Evolutionary conservation across 495 filamentous ascomycete genomes (phyloP).

Genomic region (Talaromyces thailandensis): DNA sequence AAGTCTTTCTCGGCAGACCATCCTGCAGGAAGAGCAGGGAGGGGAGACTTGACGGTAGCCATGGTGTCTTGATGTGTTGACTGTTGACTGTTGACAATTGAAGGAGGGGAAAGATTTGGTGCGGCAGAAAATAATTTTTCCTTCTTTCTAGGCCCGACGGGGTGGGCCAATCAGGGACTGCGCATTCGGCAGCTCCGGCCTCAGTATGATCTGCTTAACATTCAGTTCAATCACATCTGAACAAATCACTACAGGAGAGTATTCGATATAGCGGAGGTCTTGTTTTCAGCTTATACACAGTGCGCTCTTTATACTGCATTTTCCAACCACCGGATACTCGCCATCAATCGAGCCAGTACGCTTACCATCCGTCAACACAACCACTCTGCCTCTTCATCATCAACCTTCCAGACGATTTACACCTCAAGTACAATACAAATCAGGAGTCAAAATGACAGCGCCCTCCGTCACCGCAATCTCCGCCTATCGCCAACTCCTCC

Average conservation of each 20-base stretch:
- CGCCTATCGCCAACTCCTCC: slow-evolving; percentile 78
- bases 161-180: slow-evolving; percentile 21
- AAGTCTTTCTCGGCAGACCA: slow-evolving; percentile 91
- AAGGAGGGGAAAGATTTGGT: slow-evolving; percentile 9
- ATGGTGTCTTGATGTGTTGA: slow-evolving; percentile 21
- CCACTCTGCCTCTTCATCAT: neutral
- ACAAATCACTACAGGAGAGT: neutral
- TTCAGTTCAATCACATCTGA: no score
- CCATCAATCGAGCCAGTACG: neutral
- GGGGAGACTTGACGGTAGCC: slow-evolving; percentile 42
- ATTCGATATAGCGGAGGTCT: neutral
- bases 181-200: slow-evolving; percentile 17
- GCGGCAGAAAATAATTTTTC: slow-evolving; percentile 24
- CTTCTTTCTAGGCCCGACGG: slow-evolving; percentile 11
- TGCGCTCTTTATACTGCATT: neutral
- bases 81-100: slow-evolving; percentile 5
- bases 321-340: neutral
- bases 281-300: no score
- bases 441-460: slow-evolving; percentile 13
- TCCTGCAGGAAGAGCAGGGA: slow-evolving; percentile 69
- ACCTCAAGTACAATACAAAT: neutral
- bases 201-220: neutral
- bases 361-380: neutral
- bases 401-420: neutral
- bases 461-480: slow-evolving; percentile 50